Evolutionary conservation across 495 filamentous ascomycete species (phyloP).

Genomic region (Emericellopsis terricola): DNA sequence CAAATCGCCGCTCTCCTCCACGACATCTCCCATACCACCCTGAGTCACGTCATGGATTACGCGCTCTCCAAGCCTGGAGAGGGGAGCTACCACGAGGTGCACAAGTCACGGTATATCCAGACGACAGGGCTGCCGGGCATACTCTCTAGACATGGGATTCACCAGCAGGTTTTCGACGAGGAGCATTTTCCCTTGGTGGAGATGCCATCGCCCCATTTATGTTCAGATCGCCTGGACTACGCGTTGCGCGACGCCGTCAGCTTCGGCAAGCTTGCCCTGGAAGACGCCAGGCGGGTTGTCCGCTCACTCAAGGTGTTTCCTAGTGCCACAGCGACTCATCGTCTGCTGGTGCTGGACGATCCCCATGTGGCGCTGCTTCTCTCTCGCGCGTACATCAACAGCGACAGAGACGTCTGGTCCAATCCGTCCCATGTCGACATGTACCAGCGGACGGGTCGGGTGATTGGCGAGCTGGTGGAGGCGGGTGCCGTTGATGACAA

Average conservation of each 20-base stretch:
- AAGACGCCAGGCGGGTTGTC: slow-evolving; percentile 11
- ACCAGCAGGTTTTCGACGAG: slow-evolving; percentile 15
- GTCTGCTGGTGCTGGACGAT: slow-evolving; percentile 18
- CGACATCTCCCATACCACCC: slow-evolving; percentile 23
- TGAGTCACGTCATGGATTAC: slow-evolving; percentile 25
- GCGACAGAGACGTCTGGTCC: slow-evolving; percentile 20
- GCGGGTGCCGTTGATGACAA: slow-evolving; percentile 11
- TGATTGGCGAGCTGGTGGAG: slow-evolving; percentile 4
- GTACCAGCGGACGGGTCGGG: background rate
- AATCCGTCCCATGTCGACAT: slow-evolving; percentile 5
- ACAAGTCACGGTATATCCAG: slow-evolving; percentile 21
- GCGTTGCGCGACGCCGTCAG: slow-evolving; percentile 19
- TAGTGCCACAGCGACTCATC: slow-evolving; percentile 7
- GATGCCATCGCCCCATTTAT: slow-evolving; percentile 20
- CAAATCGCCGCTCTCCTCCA: slow-evolving; percentile 25
- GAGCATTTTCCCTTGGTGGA: slow-evolving; percentile 24
- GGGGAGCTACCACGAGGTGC: slow-evolving; percentile 24
- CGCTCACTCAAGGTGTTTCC: slow-evolving; percentile 14
- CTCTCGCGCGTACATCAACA: slow-evolving; percentile 15
- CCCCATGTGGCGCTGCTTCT: slow-evolving; percentile 13
- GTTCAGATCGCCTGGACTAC: slow-evolving; percentile 26
- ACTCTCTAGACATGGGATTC: slow-evolving; percentile 14
- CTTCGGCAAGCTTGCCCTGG: slow-evolving; percentile 14
- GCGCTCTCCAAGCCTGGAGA: slow-evolving; percentile 21
- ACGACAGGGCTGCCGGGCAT: slow-evolving; percentile 17